Evolutionary conservation across 2,329 filamentous ascomycete genomes (phyloP).

Genomic region (Erysiphe pisi): DNA sequence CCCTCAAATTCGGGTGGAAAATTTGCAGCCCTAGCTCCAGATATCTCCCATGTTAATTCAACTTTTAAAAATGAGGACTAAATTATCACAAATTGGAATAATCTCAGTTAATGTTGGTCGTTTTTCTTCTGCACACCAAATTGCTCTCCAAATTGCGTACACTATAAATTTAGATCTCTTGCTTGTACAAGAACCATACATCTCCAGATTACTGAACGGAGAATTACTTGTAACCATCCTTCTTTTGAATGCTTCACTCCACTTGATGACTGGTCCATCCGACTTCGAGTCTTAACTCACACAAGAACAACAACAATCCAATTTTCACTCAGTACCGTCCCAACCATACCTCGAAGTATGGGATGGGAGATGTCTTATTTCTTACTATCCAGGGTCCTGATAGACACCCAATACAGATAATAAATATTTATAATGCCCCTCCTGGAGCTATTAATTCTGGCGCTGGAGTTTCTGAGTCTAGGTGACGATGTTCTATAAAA

Average conservation of each 20-base stretch:
- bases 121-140: too few relatives aligned
- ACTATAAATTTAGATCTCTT: too few relatives aligned
- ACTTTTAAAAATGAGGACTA: constrained; percentile 9
- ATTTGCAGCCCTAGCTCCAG: not conserved
- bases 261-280: constrained; percentile 8
- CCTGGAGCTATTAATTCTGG: not conserved
- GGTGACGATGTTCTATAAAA: too few relatives aligned
- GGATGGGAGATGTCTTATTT: not conserved
- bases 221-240: constrained; percentile 19
- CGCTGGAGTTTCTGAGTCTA: too few relatives aligned
- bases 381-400: not conserved
- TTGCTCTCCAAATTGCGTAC: too few relatives aligned
- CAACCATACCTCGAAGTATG: too few relatives aligned
- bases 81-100: not conserved
- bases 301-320: not conserved
- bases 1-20: not conserved
- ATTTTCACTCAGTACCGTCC: not conserved
- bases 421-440: not conserved
- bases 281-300: not conserved
- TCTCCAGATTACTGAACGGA: constrained; percentile 22
- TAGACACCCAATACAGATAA: not conserved
- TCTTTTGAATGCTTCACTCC: constrained; percentile 19
- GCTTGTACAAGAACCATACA: not conserved
- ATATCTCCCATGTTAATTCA: constrained; percentile 1
- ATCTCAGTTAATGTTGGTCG: too few relatives aligned